Evolutionary conservation across 1,284 basidiomycete species (phyloP).

Genomic region (Sparassis latifolia): DNA sequence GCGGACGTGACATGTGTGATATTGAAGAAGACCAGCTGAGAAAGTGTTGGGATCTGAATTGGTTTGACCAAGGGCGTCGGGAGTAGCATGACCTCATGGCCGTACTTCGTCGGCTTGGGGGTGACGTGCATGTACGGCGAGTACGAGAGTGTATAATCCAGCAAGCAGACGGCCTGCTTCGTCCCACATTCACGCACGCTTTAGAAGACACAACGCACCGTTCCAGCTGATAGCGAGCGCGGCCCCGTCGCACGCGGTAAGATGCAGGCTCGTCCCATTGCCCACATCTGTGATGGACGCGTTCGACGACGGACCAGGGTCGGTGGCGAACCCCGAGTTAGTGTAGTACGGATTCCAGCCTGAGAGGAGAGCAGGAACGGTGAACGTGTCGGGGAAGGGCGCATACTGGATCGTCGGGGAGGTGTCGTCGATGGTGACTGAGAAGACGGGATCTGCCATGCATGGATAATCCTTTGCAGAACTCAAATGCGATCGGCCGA

Average conservation of each 20-base stretch:
- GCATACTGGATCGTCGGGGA: constrained; percentile 58
- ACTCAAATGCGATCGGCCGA: not conserved
- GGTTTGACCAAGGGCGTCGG: no score
- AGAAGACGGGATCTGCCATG: constrained; percentile 41
- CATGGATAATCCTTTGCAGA: constrained; percentile 19
- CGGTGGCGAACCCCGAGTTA: constrained; percentile 38
- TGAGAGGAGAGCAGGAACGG: constrained; percentile 37
- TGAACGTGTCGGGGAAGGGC: constrained; percentile 50
- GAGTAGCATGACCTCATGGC: no score
- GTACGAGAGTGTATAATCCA: no score
- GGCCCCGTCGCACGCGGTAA: constrained; percentile 51
- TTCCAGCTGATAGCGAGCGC: constrained; percentile 50
- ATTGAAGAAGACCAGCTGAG: no score
- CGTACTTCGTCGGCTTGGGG: no score
- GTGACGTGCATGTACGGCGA: no score
- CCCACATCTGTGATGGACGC: constrained; percentile 33
- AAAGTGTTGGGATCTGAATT: no score
- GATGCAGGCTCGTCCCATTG: constrained; percentile 50
- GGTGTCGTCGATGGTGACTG: constrained; percentile 56
- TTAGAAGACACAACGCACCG: constrained; percentile 34
- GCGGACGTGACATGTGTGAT: no score
- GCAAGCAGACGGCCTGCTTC: no score
- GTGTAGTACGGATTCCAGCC: constrained; percentile 65
- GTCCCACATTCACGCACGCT: no score
- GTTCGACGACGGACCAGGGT: constrained; percentile 16